Percentiles rank a stretch among this genome's conserved stretches.
Conservation (phyloP, 495 filamentous ascomycete species). For the Chaetomium tenue region DNA sequence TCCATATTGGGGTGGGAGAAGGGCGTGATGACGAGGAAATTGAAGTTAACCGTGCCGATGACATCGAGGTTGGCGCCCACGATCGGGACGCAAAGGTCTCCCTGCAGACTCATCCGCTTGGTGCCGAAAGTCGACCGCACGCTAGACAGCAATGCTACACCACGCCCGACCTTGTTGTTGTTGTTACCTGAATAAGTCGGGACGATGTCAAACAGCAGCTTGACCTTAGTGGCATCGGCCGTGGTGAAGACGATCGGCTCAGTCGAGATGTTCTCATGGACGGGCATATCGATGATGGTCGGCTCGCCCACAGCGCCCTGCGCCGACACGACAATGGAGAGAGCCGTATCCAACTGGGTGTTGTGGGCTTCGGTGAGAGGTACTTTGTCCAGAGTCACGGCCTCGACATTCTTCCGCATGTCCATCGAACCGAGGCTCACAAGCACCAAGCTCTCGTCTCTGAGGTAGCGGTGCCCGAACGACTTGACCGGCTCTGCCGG, state of each 20-base stretch:
- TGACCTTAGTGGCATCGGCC: constrained; percentile 72
- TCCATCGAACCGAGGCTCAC: constrained; percentile 95
- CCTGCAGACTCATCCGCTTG: constrained; percentile 77
- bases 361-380: constrained; percentile 82
- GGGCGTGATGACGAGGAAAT: constrained; percentile 91
- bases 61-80: constrained; percentile 79
- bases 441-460: constrained; percentile 80
- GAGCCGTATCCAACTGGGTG: constrained; percentile 88
- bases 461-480: constrained; percentile 94
- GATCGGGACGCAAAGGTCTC: constrained; percentile 90
- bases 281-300: constrained; percentile 84
- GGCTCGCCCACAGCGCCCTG: constrained; percentile 81
- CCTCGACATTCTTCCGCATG: constrained; percentile 71
- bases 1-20: constrained; percentile 93
- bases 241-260: constrained; percentile 89
- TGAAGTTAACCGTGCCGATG: constrained; percentile 93
- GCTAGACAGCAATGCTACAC: constrained; percentile 82
- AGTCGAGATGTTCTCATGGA: constrained; percentile 89
- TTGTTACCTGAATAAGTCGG: constrained; percentile 94
- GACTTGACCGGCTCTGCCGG: constrained; percentile 78
- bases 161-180: constrained; percentile 85
- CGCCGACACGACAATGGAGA: constrained; percentile 91
- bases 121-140: constrained; percentile 78
- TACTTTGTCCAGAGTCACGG: constrained; percentile 87
- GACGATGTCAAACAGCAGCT: constrained; percentile 90